phyloP scores from a whole-genome alignment of 2,329 filamentous ascomycete genomes.

The Trichoderma sp. region DNA sequence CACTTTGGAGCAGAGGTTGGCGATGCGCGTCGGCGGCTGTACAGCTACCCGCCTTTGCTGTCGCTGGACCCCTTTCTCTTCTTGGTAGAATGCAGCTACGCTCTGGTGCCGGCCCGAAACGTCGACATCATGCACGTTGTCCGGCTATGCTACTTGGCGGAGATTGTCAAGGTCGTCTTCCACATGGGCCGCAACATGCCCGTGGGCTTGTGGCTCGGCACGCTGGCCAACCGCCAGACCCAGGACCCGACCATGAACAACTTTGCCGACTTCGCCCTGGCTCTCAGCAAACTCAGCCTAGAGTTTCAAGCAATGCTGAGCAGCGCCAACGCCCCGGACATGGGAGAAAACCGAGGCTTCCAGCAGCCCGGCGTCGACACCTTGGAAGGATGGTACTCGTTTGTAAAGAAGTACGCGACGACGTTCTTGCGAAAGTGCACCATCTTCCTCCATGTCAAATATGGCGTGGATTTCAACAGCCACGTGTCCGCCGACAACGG shows the following conservation, averaged over 20 bases:
- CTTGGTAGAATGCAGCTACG: slow-evolving; percentile 75
- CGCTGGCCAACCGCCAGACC: slow-evolving; percentile 47
- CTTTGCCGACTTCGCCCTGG: slow-evolving; percentile 59
- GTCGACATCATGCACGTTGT: slow-evolving; percentile 79
- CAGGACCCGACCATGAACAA: slow-evolving; percentile 54
- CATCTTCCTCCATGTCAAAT: slow-evolving; percentile 83
- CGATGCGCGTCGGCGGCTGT: slow-evolving; percentile 46
- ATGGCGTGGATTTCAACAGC: slow-evolving; percentile 83
- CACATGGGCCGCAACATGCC: slow-evolving; percentile 60
- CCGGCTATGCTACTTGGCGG: slow-evolving; percentile 84
- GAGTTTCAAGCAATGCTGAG: slow-evolving; percentile 43
- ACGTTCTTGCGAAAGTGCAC: slow-evolving; percentile 83
- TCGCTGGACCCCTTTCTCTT: slow-evolving; percentile 76
- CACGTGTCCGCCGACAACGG: slow-evolving; percentile 65
- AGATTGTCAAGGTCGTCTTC: slow-evolving; percentile 80
- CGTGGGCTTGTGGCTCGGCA: slow-evolving; percentile 51
- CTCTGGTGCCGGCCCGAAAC: slow-evolving; percentile 65
- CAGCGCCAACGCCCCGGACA: slow-evolving; percentile 34
- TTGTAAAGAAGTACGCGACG: slow-evolving; percentile 82
- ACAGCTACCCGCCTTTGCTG: slow-evolving; percentile 61
- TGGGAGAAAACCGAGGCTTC: slow-evolving; percentile 52
- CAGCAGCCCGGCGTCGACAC: slow-evolving; percentile 58
- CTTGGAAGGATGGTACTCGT: slow-evolving; percentile 58
- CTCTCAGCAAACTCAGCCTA: slow-evolving; percentile 50
- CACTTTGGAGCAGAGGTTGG: slow-evolving; percentile 50